Evolutionary conservation across 306 rosid species (phyloP), one percentile per base, ranked within the genome.

Genomic region (Rosa multiflora): DNA sequence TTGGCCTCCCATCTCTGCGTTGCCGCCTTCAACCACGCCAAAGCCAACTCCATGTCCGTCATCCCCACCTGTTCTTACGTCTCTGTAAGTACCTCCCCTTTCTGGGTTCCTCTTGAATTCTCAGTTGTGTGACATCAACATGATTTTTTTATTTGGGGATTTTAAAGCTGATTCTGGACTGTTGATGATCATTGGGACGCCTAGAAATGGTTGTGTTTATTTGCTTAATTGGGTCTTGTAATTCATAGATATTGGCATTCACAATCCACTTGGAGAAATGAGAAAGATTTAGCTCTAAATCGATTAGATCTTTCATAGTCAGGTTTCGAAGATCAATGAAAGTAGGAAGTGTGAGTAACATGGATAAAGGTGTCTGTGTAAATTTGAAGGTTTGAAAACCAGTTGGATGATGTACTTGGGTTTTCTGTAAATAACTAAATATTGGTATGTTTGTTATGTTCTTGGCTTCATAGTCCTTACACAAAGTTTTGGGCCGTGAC

Each of bases 21-120:
- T 40, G 93, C 97, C 3, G 99, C 99, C 62, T 94, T 92, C 84
- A 82, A 86, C 70, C 97, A 92, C 81, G 97, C 97, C 74, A 64
- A 79, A 11, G 75, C 91, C 13, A 81, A 82, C 42, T 91, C 99
- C 80, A 67, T 92, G 0, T 79, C 81, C 0, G 63, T 94, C 81
- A 82, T 91, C 72, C 95, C 97, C 48, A 79, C 97, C 73, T 94
- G 99, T 55, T 86, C 97, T 76, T 94, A 94, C 81, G 84, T 94
- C 90, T 92, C 97, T 49, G 97, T 91, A 53, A 87, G 93, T 83
- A 18, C 39, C 73, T 35, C 46, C 48, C n/a, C 58, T 71, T 23
- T 13, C 53, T 40, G 49, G 43, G 7, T 39, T 44, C 23, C 37
- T 1, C 17, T 70, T 10, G 18, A 7, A 4, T 68, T 48, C 26